Evolutionary conservation across 352 stramenopile species (phyloP).

Genomic region (Thalassiosira ordinaria): DNA sequence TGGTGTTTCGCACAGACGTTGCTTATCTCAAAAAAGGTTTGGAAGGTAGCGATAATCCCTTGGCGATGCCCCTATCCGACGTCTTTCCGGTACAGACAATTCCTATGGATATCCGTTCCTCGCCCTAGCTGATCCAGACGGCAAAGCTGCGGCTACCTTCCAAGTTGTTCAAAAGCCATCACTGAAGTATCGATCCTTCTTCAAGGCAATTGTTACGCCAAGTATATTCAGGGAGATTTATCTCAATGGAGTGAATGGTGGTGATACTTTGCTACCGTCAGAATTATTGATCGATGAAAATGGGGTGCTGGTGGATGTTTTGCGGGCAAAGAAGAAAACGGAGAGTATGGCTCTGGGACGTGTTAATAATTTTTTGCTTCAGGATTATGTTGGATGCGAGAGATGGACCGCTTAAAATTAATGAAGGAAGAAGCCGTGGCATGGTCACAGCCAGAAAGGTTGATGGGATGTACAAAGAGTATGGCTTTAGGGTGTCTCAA

Average conservation of each 20-base stretch:
- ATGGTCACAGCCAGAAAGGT: too few relatives aligned
- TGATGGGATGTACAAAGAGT: too few relatives aligned
- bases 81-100: neutral
- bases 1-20: conserved; percentile 20
- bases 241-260: neutral
- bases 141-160: conserved; percentile 10
- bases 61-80: conserved; percentile 29
- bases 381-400: too few relatives aligned
- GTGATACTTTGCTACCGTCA: conserved; percentile 16
- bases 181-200: neutral
- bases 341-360: conserved; percentile 19
- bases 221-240: neutral
- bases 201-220: neutral
- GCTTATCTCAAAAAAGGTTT: conserved; percentile 21
- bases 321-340: neutral
- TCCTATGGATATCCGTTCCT: conserved; percentile 23
- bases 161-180: conserved; percentile 6
- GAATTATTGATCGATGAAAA: conserved; percentile 49
- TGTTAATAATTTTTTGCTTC: conserved; percentile 15
- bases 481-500: too few relatives aligned
- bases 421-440: too few relatives aligned
- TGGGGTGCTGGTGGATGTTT: conserved; percentile 10
- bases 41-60: too few relatives aligned
- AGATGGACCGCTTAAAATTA: too few relatives aligned
- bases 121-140: conserved; percentile 34